phyloP scores from a whole-genome alignment of 805 yeast species.

The Candida patagonica region DNA sequence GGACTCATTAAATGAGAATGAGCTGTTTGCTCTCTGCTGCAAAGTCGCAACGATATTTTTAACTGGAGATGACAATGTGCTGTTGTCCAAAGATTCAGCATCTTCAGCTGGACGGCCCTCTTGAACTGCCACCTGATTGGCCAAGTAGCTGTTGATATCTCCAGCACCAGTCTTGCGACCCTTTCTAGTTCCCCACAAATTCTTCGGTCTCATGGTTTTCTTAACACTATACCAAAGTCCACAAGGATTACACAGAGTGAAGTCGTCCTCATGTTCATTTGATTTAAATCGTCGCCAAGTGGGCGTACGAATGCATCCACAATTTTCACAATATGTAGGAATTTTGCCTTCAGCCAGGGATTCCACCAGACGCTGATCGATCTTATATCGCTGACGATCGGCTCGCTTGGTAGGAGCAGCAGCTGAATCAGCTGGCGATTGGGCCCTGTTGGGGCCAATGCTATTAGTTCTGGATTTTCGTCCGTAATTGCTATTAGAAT shows the following conservation, averaged over 20 bases:
- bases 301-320: slow-evolving; percentile 24
- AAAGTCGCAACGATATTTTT: background rate
- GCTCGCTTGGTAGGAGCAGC: background rate
- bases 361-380: slow-evolving; percentile 7
- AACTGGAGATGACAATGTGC: background rate
- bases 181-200: slow-evolving; percentile 15
- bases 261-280: slow-evolving; percentile 10
- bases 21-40: background rate
- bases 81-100: background rate
- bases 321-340: slow-evolving; percentile 24
- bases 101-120: no score
- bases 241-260: slow-evolving; percentile 22
- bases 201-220: slow-evolving; percentile 18
- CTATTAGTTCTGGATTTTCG: no score
- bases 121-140: no score
- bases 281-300: slow-evolving; percentile 22
- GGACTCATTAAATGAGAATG: background rate
- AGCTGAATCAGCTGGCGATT: no score
- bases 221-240: slow-evolving; percentile 19
- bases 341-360: slow-evolving; percentile 19
- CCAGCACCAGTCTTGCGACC: slow-evolving; percentile 1
- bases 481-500: no score
- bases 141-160: slow-evolving; percentile 1
- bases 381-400: slow-evolving; percentile 4
- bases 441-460: no score